Base-by-base conservation (phyloP, 208 protist genomes). In the Trypanosoma caninum region DNA sequence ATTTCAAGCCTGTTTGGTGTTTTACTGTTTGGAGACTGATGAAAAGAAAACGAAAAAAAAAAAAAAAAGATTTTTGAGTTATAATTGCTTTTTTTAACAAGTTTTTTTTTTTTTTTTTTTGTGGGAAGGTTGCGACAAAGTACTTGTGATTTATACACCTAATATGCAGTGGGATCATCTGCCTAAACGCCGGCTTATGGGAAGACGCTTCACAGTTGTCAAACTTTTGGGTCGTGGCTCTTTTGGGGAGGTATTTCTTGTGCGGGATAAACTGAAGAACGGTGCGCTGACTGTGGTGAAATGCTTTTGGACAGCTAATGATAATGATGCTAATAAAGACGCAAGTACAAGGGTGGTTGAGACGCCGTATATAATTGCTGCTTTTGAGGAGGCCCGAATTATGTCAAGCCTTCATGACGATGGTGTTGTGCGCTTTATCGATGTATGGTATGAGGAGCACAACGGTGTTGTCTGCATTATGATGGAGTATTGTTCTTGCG, bases 401-500 rank as follows among this genome's bases (percentile, higher is more conserved):
- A 70, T 70, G 56, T 3, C 56, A n/a, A 34, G 35, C 7, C 59
- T 70, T 38, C 45, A 62, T 25, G 44, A 62, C 33, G 67, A 67
- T 30, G 56, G 59, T 38, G 56, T 76, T n/a, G 51, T 76, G 23
- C 57, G 66, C 11, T 54, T 69, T 20, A 48, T 60, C 33, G 53
- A 66, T 16, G 22, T 62, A 2, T 73, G 72, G 72, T 64, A 58
- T 59, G 57, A 72, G 18, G 53, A 56, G 20, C 4, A 8, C 13
- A 42, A 65, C 9, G 51, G 45, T 27, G 31, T 33, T 50, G 22
- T 77, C 4, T 59, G 40, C 28, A 50, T 75, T 14, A 47, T 64
- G 14, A 65, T 78, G 65, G 67, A 75, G 40, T 69, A 69, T 33
- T 73, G 56, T 23, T 20, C 37, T 22, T 42, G 54, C n/a, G 46